Conservation (phyloP, 371 early-diverging fungal species). For the Conidiobolus incongruus region DNA sequence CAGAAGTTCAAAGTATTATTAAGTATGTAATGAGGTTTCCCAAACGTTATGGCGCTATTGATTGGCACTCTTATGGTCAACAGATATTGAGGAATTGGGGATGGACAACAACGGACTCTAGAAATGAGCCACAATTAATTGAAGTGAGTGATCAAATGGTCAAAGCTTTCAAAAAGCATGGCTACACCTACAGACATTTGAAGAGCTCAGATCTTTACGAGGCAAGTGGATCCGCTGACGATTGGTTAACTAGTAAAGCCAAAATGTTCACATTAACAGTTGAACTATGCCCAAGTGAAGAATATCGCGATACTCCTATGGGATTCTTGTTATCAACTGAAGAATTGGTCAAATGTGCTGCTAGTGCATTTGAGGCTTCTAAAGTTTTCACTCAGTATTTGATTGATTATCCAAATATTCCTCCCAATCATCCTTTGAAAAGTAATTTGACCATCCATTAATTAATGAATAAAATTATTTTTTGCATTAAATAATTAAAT, state of each 20-base stretch:
- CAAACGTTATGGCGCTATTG: constrained; percentile 26
- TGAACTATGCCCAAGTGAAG: not conserved
- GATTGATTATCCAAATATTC: too few relatives aligned
- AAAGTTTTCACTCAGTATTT: too few relatives aligned
- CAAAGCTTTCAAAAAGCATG: not conserved
- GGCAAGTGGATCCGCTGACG: constrained; percentile 1
- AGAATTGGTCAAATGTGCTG: too few relatives aligned
- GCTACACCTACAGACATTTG: constrained; percentile 1
- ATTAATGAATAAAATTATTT: too few relatives aligned
- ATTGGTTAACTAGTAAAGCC: constrained; percentile 3
- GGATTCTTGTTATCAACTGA: too few relatives aligned
- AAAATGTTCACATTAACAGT: constrained; percentile 1
- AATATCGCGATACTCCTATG: too few relatives aligned
- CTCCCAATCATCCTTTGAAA: too few relatives aligned
- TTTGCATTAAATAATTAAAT: too few relatives aligned
- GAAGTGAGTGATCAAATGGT: not conserved
- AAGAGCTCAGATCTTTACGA: not conserved
- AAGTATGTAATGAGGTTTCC: constrained; percentile 17
- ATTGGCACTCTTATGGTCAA: constrained; percentile 27
- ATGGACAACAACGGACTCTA: constrained; percentile 11
- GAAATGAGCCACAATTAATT: constrained; percentile 7
- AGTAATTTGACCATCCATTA: too few relatives aligned
- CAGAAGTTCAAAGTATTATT: constrained; percentile 21
- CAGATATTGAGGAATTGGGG: constrained; percentile 19
- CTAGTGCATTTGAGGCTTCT: too few relatives aligned